These are phyloP conservation scores for Colletotrichum lindemuthianum DNA, from an alignment of 2,329 filamentous ascomycete genomes.

Conservation along the genomic window DNA sequence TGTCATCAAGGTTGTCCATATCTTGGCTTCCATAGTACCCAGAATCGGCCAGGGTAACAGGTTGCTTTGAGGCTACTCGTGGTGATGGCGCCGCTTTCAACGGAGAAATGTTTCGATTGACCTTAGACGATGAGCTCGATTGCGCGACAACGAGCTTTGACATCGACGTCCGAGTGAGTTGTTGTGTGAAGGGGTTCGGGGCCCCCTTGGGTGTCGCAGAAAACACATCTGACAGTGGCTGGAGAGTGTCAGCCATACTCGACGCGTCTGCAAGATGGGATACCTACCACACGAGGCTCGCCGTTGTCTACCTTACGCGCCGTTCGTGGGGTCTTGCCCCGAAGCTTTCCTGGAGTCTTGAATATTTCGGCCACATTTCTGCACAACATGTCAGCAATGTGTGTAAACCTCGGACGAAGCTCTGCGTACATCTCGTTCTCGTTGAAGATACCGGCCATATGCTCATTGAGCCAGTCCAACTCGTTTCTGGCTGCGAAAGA, in stretches of 20 bases:
- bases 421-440: conserved; percentile 82
- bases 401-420: conserved; percentile 31
- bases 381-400: conserved; percentile 14
- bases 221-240: conserved; percentile 71
- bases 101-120: conserved; percentile 46
- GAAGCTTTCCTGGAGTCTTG: conserved; percentile 88
- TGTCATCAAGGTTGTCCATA: conserved; percentile 28
- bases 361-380: conserved; percentile 96
- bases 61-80: conserved; percentile 44
- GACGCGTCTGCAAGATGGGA: conserved; percentile 22
- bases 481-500: conserved; percentile 92
- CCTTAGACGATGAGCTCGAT: conserved; percentile 46
- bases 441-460: conserved; percentile 94
- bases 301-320: conserved; percentile 67
- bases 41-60: conserved; percentile 66
- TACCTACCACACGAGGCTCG: conserved; percentile 72
- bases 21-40: conserved; percentile 76
- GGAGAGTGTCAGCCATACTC: conserved; percentile 40
- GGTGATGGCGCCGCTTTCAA: conserved; percentile 46
- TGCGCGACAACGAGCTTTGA: conserved; percentile 69
- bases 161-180: conserved; percentile 60
- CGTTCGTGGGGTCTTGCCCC: conserved; percentile 83
- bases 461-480: conserved; percentile 97
- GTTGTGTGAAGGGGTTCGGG: conserved; percentile 64
- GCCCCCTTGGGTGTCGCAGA: conserved; percentile 64